A percentile compares a stretch with the other conserved stretches of the same genome.
Evolutionary conservation across 176 grass and related monocot genomes (phyloP).

Genomic region (Oryza nivara): DNA sequence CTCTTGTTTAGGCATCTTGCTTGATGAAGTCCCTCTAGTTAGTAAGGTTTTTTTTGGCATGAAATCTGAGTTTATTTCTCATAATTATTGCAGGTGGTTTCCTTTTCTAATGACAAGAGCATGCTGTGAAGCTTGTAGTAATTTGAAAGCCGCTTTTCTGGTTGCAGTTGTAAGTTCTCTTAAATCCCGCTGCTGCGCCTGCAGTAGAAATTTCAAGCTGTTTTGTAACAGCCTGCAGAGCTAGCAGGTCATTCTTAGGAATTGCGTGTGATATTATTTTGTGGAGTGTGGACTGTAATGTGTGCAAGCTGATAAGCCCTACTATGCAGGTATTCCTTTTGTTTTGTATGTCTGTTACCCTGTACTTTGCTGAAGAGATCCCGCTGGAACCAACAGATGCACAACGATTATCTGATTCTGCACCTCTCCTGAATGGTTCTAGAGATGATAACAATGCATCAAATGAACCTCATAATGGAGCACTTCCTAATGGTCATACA

Average conservation of each 20-base stretch:
- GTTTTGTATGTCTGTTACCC: constrained; percentile 85
- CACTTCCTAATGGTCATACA: constrained; percentile 48
- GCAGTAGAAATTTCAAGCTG: constrained; percentile 20
- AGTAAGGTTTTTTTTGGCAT: neutral
- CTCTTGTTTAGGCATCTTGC: constrained; percentile 20
- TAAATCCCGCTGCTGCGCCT: constrained; percentile 15
- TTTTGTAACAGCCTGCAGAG: neutral
- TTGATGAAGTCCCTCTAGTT: neutral
- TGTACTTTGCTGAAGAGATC: constrained; percentile 96
- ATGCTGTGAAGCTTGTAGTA: constrained; percentile 95
- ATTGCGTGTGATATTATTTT: neutral
- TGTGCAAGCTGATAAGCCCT: constrained; percentile 37
- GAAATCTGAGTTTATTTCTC: constrained; percentile 33
- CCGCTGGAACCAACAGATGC: constrained; percentile 60
- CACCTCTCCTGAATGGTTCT: constrained; percentile 78
- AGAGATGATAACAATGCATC: constrained; percentile 54
- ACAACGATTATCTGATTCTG: constrained; percentile 72
- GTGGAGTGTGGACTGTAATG: neutral
- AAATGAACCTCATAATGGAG: constrained; percentile 48
- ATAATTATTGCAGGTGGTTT: constrained; percentile 80
- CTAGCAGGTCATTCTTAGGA: constrained; percentile 8
- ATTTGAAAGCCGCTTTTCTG: constrained; percentile 97
- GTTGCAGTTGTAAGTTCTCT: constrained; percentile 92
- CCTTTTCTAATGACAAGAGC: constrained; percentile 92
- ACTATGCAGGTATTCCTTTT: constrained; percentile 83